These are phyloP conservation scores for Lactarius evosmus DNA, from an alignment of 768 basidiomycete species.

Conservation along the genomic window DNA sequence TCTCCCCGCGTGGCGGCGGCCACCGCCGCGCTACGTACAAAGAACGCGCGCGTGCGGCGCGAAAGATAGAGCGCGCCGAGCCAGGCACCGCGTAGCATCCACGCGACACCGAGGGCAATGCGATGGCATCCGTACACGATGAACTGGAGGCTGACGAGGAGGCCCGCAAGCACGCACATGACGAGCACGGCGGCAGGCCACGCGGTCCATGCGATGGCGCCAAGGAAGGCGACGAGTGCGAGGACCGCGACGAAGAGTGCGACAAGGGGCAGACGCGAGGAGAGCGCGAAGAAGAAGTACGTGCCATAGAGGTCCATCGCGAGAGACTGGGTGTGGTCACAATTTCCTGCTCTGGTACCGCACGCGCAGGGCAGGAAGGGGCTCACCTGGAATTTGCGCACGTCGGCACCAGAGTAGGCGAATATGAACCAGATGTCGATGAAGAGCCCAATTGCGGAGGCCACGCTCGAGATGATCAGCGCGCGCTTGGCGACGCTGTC, in stretches of 20 bases:
- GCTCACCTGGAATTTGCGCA: conserved; percentile 53
- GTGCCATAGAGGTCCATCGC: conserved; percentile 56
- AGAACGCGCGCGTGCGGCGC: not conserved
- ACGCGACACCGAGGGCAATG: conserved; percentile 11
- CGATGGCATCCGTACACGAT: conserved; percentile 38
- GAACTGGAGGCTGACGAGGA: conserved; percentile 63
- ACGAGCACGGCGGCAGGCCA: conserved; percentile 63
- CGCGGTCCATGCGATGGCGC: conserved; percentile 56
- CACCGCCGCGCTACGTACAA: not conserved
- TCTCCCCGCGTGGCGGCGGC: too few relatives aligned
- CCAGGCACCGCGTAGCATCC: conserved; percentile 16
- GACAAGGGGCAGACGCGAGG: conserved; percentile 59
- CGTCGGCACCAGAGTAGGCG: conserved; percentile 52
- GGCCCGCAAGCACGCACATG: conserved; percentile 54
- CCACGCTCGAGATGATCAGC: conserved; percentile 55
- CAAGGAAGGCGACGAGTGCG: conserved; percentile 59
- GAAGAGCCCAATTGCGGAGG: conserved; percentile 63
- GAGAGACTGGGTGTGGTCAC: conserved; percentile 37
- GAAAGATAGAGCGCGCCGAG: not conserved
- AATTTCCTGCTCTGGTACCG: not conserved
- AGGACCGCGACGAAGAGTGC: conserved; percentile 55
- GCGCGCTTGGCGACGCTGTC: conserved; percentile 46
- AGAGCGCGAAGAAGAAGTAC: conserved; percentile 68
- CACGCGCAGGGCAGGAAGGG: not conserved
- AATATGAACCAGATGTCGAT: conserved; percentile 66